Evolutionary conservation across 2,329 filamentous ascomycete genomes (phyloP).

Genomic region (Colletotrichum scovillei): DNA sequence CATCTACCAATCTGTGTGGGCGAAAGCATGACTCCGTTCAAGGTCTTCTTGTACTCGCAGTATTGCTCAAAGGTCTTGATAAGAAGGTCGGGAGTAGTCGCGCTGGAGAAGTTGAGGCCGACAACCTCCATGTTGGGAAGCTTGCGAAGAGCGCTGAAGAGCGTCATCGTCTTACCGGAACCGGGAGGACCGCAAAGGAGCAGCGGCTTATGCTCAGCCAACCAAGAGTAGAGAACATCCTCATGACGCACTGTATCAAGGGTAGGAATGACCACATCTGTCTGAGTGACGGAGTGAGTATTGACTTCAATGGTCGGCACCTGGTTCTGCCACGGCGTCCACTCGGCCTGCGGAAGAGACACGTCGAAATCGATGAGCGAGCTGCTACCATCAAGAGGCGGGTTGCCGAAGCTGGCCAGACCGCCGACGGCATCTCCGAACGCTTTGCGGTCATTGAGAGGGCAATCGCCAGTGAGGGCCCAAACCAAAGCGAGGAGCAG

Average conservation of each 20-base stretch:
- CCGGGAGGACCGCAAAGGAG: slow-evolving; percentile 96
- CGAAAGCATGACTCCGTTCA: slow-evolving; percentile 95
- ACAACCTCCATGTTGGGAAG: slow-evolving; percentile 99
- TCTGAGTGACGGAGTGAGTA: slow-evolving; percentile 97
- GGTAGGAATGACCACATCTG: slow-evolving; percentile 97
- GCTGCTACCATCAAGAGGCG: slow-evolving; percentile 79
- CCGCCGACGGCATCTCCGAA: slow-evolving; percentile 89
- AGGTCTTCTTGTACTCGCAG: slow-evolving; percentile 98
- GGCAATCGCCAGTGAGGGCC: slow-evolving; percentile 96
- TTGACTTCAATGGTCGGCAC: slow-evolving; percentile 97
- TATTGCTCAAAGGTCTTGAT: slow-evolving; percentile 99
- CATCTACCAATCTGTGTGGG: slow-evolving; percentile 97
- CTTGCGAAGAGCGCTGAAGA: slow-evolving; percentile 97
- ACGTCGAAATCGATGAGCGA: slow-evolving; percentile 98
- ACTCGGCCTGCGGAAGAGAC: slow-evolving; percentile 85
- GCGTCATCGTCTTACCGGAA: slow-evolving; percentile 99
- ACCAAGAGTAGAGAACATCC: slow-evolving; percentile 99
- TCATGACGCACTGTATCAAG: slow-evolving; percentile 97
- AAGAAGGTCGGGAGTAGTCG: slow-evolving; percentile 95
- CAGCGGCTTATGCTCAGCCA: slow-evolving; percentile 97
- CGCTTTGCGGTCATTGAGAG: slow-evolving; percentile 84
- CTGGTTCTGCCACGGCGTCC: slow-evolving; percentile 93
- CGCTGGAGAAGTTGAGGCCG: slow-evolving; percentile 98
- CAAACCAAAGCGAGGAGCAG: slow-evolving; percentile 92
- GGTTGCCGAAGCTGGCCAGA: slow-evolving; percentile 87